Evolutionary conservation across 371 early-diverging fungal genomes (phyloP).

Genomic region (Nosema granulosis): DNA sequence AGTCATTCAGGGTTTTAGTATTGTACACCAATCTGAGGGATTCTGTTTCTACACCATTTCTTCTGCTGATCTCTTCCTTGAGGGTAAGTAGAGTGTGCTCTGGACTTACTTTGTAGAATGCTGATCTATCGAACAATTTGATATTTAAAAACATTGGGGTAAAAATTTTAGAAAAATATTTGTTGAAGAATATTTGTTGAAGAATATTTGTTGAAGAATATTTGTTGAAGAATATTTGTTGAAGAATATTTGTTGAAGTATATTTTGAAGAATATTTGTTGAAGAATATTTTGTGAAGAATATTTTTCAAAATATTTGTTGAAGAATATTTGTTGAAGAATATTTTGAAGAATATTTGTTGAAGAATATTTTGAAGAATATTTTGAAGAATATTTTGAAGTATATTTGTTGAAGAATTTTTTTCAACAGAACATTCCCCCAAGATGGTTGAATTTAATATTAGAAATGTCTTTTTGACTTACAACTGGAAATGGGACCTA

Average conservation of each 20-base stretch:
- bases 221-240: no score
- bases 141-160: constrained; percentile 4
- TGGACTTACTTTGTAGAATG: constrained; percentile 10
- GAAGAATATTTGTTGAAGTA: no score
- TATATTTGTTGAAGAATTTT: not conserved
- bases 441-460: not conserved
- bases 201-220: no score
- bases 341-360: no score
- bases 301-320: no score
- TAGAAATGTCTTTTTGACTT: constrained; percentile 34
- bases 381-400: no score
- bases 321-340: no score
- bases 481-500: constrained; percentile 65
- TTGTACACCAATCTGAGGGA: constrained; percentile 18
- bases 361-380: no score
- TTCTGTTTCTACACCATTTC: not conserved
- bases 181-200: not conserved
- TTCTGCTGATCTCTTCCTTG: not conserved
- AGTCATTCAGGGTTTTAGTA: constrained; percentile 20
- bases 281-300: no score
- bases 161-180: not conserved
- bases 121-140: constrained; percentile 10
- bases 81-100: not conserved
- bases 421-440: not conserved
- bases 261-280: no score